Conservation (phyloP, 805 yeast genomes). For the Starmerella etchellsii region DNA sequence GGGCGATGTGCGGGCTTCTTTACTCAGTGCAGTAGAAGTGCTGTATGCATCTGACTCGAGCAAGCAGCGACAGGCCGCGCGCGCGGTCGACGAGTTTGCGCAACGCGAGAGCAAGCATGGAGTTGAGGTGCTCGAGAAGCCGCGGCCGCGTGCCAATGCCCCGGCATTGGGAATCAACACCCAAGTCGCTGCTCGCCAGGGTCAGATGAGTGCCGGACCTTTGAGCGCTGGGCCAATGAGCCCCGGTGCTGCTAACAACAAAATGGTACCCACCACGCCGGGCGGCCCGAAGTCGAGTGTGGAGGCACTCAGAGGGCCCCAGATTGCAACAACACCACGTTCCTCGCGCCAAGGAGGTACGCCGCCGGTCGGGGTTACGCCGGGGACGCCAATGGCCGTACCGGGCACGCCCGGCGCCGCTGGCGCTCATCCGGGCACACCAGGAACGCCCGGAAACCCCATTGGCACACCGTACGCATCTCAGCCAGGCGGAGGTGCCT, state of each 20-base stretch:
- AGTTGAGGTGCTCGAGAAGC: background rate
- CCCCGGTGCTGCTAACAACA: too few relatives aligned
- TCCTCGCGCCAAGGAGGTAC: too few relatives aligned
- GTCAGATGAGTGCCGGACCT: too few relatives aligned
- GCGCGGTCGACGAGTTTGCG: background rate
- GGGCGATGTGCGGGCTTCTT: slow-evolving; percentile 13
- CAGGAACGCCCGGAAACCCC: background rate
- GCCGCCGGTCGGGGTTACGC: background rate
- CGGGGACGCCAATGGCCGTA: background rate
- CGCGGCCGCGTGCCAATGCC: background rate
- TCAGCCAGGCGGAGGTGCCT: too few relatives aligned
- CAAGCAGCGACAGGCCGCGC: slow-evolving; percentile 2
- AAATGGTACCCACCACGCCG: too few relatives aligned
- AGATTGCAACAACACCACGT: too few relatives aligned
- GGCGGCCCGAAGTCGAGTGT: too few relatives aligned
- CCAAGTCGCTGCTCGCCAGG: too few relatives aligned
- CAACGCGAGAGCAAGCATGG: slow-evolving; percentile 5
- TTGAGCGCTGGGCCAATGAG: too few relatives aligned
- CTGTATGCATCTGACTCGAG: slow-evolving; percentile 8
- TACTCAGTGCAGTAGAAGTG: slow-evolving; percentile 3
- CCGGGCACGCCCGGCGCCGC: background rate
- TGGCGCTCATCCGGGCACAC: background rate
- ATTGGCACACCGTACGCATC: background rate
- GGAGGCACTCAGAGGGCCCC: too few relatives aligned
- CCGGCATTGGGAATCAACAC: background rate